Evolutionary conservation across 169 alveolate species (phyloP).

Genomic region (Plasmodium cynomolgi): DNA sequence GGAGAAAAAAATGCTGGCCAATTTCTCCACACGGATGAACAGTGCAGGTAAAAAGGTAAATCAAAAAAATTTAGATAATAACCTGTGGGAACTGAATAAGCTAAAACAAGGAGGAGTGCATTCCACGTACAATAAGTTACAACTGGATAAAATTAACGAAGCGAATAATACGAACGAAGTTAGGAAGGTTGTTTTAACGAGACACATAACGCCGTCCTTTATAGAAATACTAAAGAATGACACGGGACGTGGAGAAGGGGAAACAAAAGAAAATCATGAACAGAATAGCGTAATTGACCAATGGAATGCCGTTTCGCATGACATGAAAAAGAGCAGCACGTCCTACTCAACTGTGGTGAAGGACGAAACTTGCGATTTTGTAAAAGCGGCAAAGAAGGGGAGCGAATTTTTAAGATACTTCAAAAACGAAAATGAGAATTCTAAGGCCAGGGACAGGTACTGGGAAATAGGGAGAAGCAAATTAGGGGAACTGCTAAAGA

Average conservation of each 20-base stretch:
- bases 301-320: conserved; percentile 10
- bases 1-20: conserved; percentile 59
- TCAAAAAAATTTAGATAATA: conserved; percentile 93
- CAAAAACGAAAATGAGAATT: conserved; percentile 93
- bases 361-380: conserved; percentile 98
- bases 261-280: conserved; percentile 34
- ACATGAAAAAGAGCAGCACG: conserved; percentile 82
- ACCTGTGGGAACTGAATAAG: conserved; percentile 97
- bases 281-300: conserved; percentile 87
- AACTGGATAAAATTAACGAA: conserved; percentile 84
- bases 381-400: conserved; percentile 97
- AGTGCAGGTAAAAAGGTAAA: conserved; percentile 77
- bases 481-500: conserved; percentile 88
- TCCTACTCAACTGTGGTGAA: conserved; percentile 90
- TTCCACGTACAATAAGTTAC: conserved; percentile 81
- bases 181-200: conserved; percentile 93
- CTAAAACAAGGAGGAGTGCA: conserved; percentile 95
- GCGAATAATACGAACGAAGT: conserved; percentile 91
- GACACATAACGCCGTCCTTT: conserved; percentile 94
- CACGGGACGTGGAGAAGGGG: conserved; percentile 36
- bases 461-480: conserved; percentile 95
- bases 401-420: conserved; percentile 90
- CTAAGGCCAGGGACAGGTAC: conserved; percentile 92
- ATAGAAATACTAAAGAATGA: conserved; percentile 87
- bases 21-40: conserved; percentile 42